Conservation (phyloP, 768 basidiomycete species). For the Leccinum longicurvipes region DNA sequence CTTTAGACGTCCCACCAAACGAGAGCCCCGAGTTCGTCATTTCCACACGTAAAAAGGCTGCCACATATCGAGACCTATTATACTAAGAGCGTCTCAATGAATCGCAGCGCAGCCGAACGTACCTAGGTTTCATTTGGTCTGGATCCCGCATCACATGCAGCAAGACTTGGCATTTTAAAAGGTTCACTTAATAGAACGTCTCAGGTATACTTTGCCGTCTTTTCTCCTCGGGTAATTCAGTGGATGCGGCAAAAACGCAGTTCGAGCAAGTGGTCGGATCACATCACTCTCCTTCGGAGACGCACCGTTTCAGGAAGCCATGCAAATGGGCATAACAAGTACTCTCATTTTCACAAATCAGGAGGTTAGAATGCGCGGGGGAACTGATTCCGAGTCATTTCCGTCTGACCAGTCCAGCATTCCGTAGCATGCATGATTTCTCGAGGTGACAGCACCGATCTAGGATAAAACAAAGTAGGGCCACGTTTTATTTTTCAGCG, state of each 20-base stretch:
- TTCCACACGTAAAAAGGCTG: background rate
- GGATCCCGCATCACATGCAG: background rate
- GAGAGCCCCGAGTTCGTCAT: background rate
- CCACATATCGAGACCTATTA: background rate
- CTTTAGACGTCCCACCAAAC: background rate
- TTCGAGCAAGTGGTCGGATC: slow-evolving; percentile 2
- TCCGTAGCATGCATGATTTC: background rate
- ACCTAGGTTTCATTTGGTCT: background rate
- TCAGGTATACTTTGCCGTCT: background rate
- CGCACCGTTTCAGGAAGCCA: background rate
- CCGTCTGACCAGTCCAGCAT: background rate
- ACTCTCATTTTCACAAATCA: background rate
- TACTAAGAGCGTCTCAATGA: too few relatives aligned
- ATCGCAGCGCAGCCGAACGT: background rate
- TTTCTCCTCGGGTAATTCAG: background rate
- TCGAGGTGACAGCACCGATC: background rate
- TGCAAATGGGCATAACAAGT: background rate
- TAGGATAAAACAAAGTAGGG: background rate
- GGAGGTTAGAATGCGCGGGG: background rate
- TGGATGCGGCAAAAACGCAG: background rate
- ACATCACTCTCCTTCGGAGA: background rate
- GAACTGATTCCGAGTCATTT: background rate
- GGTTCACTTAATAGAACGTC: background rate
- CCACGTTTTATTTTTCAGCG: slow-evolving; percentile 2
- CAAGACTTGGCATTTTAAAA: background rate